phyloP scores from a whole-genome alignment of 768 basidiomycete species.

The Tremella yokohamensis region DNA sequence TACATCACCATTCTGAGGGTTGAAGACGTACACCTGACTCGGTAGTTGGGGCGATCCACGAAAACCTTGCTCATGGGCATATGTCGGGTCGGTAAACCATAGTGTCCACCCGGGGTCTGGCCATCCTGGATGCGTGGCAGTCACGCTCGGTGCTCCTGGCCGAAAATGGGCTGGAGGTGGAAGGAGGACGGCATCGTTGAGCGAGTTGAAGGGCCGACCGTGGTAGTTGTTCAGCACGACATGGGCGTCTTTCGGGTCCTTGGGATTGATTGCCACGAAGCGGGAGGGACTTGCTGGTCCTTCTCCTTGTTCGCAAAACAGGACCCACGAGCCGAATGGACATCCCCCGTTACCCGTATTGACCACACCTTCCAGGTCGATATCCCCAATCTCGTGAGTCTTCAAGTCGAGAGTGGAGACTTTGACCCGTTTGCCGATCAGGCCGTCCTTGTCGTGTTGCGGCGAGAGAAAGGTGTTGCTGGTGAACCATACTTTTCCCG shows the following conservation, averaged over 20 bases:
- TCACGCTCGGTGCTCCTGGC: neutral
- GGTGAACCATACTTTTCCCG: conserved; percentile 25
- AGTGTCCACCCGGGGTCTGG: conserved; percentile 6
- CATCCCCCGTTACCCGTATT: conserved; percentile 20
- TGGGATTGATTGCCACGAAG: conserved; percentile 21
- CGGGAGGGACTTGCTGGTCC: conserved; percentile 6
- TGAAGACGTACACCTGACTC: conserved; percentile 20
- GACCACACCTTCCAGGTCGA: neutral
- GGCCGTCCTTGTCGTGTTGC: neutral
- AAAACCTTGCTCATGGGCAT: conserved; percentile 26
- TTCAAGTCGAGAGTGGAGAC: neutral
- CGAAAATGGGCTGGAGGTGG: conserved; percentile 10
- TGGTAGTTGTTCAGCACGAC: conserved; percentile 27
- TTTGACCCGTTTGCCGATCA: conserved; percentile 9
- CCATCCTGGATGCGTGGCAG: neutral
- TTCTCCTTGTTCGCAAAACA: conserved; percentile 31
- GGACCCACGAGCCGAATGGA: conserved; percentile 10
- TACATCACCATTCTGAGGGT: conserved; percentile 17
- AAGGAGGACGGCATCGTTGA: conserved; percentile 30
- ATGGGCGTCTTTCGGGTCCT: neutral
- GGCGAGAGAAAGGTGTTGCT: conserved; percentile 11
- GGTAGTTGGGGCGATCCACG: conserved; percentile 18
- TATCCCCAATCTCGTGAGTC: too few relatives aligned
- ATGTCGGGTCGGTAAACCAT: conserved; percentile 32
- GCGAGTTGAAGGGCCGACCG: conserved; percentile 29